These are phyloP conservation scores for Yueomyces sinensis DNA, from an alignment of 805 yeast species.

Conservation along the genomic window DNA sequence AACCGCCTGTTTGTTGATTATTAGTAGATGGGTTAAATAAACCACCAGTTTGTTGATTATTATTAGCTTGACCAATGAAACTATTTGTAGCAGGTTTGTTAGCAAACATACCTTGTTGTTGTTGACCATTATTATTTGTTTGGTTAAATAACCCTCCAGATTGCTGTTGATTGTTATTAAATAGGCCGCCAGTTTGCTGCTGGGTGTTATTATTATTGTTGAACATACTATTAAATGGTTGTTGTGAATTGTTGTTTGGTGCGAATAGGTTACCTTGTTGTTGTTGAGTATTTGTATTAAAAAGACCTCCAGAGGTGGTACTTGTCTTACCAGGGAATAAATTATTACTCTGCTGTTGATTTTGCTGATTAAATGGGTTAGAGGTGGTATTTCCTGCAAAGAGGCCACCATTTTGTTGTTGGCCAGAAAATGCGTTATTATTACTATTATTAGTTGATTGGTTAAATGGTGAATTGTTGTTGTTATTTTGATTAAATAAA, in stretches of 20 bases:
- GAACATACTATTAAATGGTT: constrained; percentile 12
- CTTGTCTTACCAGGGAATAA: not conserved
- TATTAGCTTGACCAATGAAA: constrained; percentile 10
- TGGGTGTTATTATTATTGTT: constrained; percentile 8
- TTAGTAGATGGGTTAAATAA: too few relatives aligned
- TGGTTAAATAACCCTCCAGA: constrained; percentile 8
- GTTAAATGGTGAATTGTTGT: too few relatives aligned
- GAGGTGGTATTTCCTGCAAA: too few relatives aligned
- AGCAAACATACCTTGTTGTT: constrained; percentile 13
- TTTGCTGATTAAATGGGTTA: too few relatives aligned
- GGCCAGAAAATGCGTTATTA: too few relatives aligned
- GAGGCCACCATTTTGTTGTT: too few relatives aligned
- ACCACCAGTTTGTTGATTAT: constrained; percentile 1
- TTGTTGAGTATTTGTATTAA: not conserved
- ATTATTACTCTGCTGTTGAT: constrained; percentile 13
- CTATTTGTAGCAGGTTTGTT: constrained; percentile 8
- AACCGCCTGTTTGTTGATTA: constrained; percentile 25
- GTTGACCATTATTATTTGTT: constrained; percentile 1
- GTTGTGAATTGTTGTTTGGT: constrained; percentile 15
- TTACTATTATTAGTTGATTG: too few relatives aligned
- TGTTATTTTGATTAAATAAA: constrained; percentile 19
- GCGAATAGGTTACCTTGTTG: constrained; percentile 18
- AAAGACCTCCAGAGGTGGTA: constrained; percentile 2
- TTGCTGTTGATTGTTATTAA: constrained; percentile 18
- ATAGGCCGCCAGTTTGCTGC: constrained; percentile 22